phyloP scores from a whole-genome alignment of 1,284 basidiomycete species.

The Somion occarium region DNA sequence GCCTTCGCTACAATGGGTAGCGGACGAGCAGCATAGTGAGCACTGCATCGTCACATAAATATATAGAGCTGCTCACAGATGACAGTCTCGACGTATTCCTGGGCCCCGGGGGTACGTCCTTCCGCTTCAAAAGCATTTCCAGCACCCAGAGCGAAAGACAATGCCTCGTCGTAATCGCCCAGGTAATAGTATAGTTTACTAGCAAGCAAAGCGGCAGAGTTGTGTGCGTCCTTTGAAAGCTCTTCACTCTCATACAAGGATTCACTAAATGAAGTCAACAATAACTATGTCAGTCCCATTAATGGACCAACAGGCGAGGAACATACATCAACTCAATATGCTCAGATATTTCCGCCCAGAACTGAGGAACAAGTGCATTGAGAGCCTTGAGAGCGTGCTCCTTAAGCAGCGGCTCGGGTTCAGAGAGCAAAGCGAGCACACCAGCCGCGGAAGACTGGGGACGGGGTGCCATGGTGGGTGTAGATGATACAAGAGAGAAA shows the following conservation, averaged over 20 bases:
- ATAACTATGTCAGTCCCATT: conserved; percentile 5
- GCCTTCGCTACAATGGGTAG: conserved; percentile 67
- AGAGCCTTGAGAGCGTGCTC: conserved; percentile 86
- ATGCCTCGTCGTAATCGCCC: conserved; percentile 88
- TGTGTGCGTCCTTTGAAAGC: conserved; percentile 66
- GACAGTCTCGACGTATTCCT: conserved; percentile 92
- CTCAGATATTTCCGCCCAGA: conserved; percentile 98
- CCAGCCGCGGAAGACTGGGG: conserved; percentile 82
- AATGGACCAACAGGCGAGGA: conserved; percentile 7
- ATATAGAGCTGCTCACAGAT: conserved; percentile 59
- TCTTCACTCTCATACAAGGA: conserved; percentile 81
- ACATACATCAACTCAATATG: conserved; percentile 85
- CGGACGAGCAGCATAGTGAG: conserved; percentile 9
- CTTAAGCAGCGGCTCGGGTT: conserved; percentile 84
- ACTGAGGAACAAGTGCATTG: conserved; percentile 81
- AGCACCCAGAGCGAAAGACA: conserved; percentile 90
- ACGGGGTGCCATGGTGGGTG: conserved; percentile 23
- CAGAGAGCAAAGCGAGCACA: conserved; percentile 82
- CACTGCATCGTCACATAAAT: background rate
- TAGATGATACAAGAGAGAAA: conserved; percentile 7
- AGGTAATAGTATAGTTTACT: conserved; percentile 97
- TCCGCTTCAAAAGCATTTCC: conserved; percentile 81
- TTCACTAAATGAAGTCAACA: conserved; percentile 53
- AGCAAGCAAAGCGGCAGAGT: conserved; percentile 82
- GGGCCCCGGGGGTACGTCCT: conserved; percentile 52